phyloP scores from a whole-genome alignment of 257 asterid species.

The Ballota nigra region DNA sequence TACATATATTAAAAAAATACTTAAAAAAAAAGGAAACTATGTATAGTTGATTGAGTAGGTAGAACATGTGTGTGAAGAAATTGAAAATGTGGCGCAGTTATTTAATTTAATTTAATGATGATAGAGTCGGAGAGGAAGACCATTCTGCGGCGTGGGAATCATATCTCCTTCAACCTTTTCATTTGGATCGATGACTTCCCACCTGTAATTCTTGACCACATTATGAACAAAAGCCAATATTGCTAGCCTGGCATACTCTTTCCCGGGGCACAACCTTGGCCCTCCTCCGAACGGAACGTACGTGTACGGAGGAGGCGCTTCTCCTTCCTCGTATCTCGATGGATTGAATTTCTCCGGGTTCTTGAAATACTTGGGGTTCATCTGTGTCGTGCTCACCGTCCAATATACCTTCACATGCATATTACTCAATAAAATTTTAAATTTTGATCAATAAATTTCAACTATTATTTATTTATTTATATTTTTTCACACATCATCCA shows the following conservation, averaged over 20 bases:
- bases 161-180: constrained; percentile 74
- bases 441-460: no score
- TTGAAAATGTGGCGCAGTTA: no score
- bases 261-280: constrained; percentile 75
- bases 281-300: constrained; percentile 78
- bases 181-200: constrained; percentile 60
- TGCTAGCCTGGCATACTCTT: constrained; percentile 72
- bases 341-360: constrained; percentile 64
- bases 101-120: not conserved
- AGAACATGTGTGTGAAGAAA: no score
- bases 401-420: constrained; percentile 50
- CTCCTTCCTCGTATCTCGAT: constrained; percentile 48
- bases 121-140: constrained; percentile 56
- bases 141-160: constrained; percentile 74
- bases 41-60: no score
- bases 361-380: constrained; percentile 47
- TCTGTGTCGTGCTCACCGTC: constrained; percentile 62
- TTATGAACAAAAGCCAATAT: constrained; percentile 56
- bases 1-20: no score
- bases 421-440: no score
- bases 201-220: constrained; percentile 45
- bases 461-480: no score
- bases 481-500: no score
- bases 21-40: no score
- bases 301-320: constrained; percentile 46